Evolutionary conservation across 192 early-diverging fungal species (phyloP).

Genomic region (Tieghemiomyces parasiticus): DNA sequence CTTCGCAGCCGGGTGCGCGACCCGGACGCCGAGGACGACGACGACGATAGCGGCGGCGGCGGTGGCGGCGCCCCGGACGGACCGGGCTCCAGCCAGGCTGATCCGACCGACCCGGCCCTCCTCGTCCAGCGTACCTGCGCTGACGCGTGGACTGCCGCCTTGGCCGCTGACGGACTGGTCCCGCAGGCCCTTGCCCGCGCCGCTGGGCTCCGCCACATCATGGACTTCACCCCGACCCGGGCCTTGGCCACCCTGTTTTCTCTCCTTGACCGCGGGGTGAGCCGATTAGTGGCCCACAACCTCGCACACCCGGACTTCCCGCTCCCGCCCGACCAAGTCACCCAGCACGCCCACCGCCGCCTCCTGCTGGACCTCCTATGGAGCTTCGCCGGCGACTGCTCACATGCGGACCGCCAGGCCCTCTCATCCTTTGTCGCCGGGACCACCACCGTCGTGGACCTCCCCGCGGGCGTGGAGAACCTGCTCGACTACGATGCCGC

Average conservation of each 20-base stretch:
- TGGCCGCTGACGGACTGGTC: slow-evolving; percentile 63
- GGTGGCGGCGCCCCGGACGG: slow-evolving; percentile 25
- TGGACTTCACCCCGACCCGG: slow-evolving; percentile 89
- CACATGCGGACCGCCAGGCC: slow-evolving; percentile 45
- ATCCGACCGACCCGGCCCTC: slow-evolving; percentile 32
- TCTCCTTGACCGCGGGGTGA: slow-evolving; percentile 74
- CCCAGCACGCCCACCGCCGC: slow-evolving; percentile 69
- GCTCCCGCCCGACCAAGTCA: slow-evolving; percentile 56
- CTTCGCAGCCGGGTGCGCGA: slow-evolving; percentile 51
- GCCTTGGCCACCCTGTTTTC: slow-evolving; percentile 79
- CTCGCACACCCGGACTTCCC: slow-evolving; percentile 90
- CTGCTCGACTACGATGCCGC: slow-evolving; percentile 87
- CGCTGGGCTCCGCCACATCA: slow-evolving; percentile 71
- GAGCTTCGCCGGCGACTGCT: slow-evolving; percentile 89
- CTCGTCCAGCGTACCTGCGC: slow-evolving; percentile 64
- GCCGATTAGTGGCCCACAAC: slow-evolving; percentile 81
- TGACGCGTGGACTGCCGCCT: slow-evolving; percentile 47
- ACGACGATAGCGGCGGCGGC: slow-evolving; percentile 42
- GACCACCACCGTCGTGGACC: slow-evolving; percentile 60
- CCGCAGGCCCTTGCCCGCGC: slow-evolving; percentile 52
- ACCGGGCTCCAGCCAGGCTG: slow-evolving; percentile 10
- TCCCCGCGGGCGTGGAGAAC: slow-evolving; percentile 27
- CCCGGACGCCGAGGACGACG: slow-evolving; percentile 63
- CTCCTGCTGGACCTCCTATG: slow-evolving; percentile 73
- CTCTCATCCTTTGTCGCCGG: slow-evolving; percentile 74